phyloP scores from a whole-genome alignment of 1,139 yeast genomes.

The Magnusiomyces suaveolens region DNA sequence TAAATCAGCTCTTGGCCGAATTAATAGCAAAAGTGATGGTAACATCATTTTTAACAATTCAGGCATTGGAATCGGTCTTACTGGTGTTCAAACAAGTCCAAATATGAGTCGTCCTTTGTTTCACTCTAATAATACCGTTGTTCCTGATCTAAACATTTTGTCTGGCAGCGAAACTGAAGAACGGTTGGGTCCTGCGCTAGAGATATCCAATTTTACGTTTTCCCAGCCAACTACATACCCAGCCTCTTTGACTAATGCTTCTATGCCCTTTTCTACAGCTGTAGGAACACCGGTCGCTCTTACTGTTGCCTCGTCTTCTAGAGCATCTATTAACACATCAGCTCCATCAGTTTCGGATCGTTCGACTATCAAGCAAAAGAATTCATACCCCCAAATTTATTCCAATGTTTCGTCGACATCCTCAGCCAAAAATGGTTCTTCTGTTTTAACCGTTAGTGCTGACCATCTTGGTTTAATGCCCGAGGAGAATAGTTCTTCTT shows the following conservation, averaged over 20 bases:
- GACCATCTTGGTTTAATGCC: background rate
- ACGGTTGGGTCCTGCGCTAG: background rate
- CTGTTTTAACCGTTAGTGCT: background rate
- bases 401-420: background rate
- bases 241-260: background rate
- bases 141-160: too few relatives aligned
- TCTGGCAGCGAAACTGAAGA: background rate
- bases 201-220: background rate
- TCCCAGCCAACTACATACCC: background rate
- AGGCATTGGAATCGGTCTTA: conserved; percentile 4
- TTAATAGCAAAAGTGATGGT: background rate
- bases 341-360: background rate
- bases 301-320: background rate
- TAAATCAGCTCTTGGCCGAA: background rate
- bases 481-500: background rate
- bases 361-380: background rate
- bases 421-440: background rate
- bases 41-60: background rate
- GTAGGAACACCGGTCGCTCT: background rate
- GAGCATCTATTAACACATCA: background rate
- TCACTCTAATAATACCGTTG: too few relatives aligned
- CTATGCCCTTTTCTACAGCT: background rate
- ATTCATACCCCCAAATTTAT: background rate
- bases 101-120: background rate
- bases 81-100: conserved; percentile 3